These are phyloP conservation scores for Paecilomyces formosus DNA, from an alignment of 2,329 filamentous ascomycete genomes.

Conservation along the genomic window DNA sequence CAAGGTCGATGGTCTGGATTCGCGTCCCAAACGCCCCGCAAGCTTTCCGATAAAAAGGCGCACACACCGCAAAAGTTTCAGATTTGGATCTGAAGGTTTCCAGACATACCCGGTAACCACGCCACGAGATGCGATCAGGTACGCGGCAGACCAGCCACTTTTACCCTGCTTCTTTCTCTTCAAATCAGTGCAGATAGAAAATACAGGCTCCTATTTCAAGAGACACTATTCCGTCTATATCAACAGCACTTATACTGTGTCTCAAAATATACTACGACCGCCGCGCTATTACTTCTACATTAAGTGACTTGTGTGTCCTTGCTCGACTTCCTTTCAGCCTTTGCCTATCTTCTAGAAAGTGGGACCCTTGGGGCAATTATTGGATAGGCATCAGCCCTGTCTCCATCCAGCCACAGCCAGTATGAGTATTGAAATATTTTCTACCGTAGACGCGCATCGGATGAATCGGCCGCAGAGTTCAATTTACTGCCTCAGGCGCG, in stretches of 20 bases:
- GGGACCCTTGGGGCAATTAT: neutral
- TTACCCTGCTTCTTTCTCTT: too few relatives aligned
- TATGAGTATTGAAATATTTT: neutral
- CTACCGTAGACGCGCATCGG: neutral
- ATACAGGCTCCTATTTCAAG: neutral
- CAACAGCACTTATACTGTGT: too few relatives aligned
- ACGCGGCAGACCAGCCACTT: neutral
- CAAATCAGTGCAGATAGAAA: neutral
- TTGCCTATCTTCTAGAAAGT: too few relatives aligned
- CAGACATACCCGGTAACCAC: neutral
- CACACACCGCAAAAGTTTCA: neutral
- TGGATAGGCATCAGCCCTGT: neutral
- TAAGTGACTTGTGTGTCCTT: neutral
- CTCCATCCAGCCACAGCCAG: neutral
- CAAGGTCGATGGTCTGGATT: neutral
- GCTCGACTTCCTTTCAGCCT: too few relatives aligned
- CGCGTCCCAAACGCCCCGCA: neutral
- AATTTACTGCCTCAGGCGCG: neutral
- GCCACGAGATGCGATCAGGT: neutral
- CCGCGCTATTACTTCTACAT: too few relatives aligned
- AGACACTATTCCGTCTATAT: too few relatives aligned
- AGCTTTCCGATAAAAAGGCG: neutral
- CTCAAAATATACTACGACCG: too few relatives aligned
- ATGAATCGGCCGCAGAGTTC: neutral
- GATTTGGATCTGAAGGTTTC: neutral